Evolutionary conservation across 371 early-diverging fungal species (phyloP).

Genomic region (Umbelopsis sp.): DNA sequence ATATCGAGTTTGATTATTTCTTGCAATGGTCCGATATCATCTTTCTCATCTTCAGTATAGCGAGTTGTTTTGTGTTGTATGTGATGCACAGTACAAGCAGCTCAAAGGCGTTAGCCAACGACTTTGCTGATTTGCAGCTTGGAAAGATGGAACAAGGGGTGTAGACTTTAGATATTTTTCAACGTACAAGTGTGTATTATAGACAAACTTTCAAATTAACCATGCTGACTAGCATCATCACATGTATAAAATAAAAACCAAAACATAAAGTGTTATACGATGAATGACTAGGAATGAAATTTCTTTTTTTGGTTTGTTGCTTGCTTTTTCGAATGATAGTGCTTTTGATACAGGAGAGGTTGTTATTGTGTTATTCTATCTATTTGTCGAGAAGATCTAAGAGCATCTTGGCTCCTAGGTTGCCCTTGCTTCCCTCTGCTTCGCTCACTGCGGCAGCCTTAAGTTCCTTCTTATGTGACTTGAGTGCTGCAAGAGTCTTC

Average conservation of each 20-base stretch:
- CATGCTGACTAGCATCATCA: background rate
- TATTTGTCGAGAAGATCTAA: slow-evolving; percentile 29
- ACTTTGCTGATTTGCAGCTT: slow-evolving; percentile 45
- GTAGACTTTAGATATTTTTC: background rate
- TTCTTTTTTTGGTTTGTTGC: background rate
- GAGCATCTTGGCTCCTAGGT: slow-evolving; percentile 44
- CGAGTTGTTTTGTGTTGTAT: slow-evolving; percentile 67
- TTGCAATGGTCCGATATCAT: slow-evolving; percentile 93
- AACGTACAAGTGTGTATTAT: background rate
- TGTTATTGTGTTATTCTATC: background rate
- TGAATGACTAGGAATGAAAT: background rate
- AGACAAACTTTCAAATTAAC: slow-evolving; percentile 1
- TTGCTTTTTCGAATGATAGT: background rate
- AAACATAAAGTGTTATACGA: background rate
- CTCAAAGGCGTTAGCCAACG: slow-evolving; percentile 36
- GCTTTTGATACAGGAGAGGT: background rate
- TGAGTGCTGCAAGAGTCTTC: slow-evolving; percentile 36
- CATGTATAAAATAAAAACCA: background rate
- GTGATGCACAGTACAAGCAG: slow-evolving; percentile 70
- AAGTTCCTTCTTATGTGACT: slow-evolving; percentile 46
- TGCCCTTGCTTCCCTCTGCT: slow-evolving; percentile 23
- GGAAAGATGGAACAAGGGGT: slow-evolving; percentile 14
- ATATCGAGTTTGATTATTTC: slow-evolving; percentile 87
- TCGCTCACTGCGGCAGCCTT: slow-evolving; percentile 26
- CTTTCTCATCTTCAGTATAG: slow-evolving; percentile 78